Evolutionary conservation across 176 grass and related monocot genomes (phyloP).

Genomic region (Juncus effusus): DNA sequence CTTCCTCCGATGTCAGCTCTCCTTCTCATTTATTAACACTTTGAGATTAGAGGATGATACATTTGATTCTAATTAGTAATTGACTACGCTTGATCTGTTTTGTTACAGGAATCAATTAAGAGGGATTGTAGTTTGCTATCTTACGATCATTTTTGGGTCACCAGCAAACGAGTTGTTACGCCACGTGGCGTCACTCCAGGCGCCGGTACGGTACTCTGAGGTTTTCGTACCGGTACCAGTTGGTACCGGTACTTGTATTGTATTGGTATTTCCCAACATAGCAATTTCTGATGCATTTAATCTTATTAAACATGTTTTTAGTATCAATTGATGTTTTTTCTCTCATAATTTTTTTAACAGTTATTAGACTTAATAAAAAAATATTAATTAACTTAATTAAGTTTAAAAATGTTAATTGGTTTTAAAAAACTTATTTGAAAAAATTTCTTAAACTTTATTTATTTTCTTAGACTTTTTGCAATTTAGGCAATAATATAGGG

Average conservation of each 20-base stretch:
- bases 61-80: background rate
- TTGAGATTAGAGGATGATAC: background rate
- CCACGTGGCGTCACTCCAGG: conserved; percentile 62
- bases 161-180: conserved; percentile 74
- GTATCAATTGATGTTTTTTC: too few species aligned
- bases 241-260: background rate
- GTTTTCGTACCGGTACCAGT: background rate
- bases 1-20: conserved; percentile 25
- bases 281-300: too few species aligned
- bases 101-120: conserved; percentile 37
- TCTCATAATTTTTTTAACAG: too few species aligned
- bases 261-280: too few species aligned
- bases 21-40: conserved; percentile 10
- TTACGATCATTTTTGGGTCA: conserved; percentile 76
- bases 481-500: too few species aligned
- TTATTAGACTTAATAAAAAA: too few species aligned
- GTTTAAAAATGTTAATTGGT: too few species aligned
- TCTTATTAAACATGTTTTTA: too few species aligned
- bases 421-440: too few species aligned
- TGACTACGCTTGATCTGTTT: background rate
- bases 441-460: too few species aligned
- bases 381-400: too few species aligned
- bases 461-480: too few species aligned
- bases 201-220: conserved; percentile 41
- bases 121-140: conserved; percentile 70